Base-by-base conservation (phyloP, 2,329 filamentous ascomycete species). In the Xylariales sp. region DNA sequence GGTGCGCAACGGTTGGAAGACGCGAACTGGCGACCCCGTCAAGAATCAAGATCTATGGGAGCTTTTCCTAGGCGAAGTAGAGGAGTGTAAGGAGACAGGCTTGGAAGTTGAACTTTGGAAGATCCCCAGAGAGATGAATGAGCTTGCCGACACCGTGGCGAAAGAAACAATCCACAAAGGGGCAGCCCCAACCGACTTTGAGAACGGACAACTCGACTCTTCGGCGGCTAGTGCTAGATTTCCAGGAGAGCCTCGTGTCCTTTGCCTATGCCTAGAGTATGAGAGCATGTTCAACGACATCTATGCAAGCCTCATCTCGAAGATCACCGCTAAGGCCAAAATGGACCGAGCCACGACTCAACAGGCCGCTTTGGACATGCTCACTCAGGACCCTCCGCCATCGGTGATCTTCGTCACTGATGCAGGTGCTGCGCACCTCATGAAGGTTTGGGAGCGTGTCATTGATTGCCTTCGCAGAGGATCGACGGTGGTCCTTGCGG, bases 21-120 rank as follows among this genome's bases (percentile, higher is more conserved):
- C 75, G 7, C 69, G 61, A 7, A 64, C 57, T 2, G 76, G 79
- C 0, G 69, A 23, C 1, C 62, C 69, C 0, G 82, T 86, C 43
- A 81, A 82, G 71, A 86, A 87, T 68, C 76, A 74, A 65, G 84
- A 88, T 62, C 69, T 88, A 34, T 88, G 86, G 84, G 74, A 85
- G 71, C 68, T 75, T 12, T 72, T 87, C 5, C 74, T 85, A 28
- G 78, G 77, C 0, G 78, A 82, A 57, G 64, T 81, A 6, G 80
- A 83, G 64, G 50, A 75, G n/a, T 69, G 71, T 1, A 1, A 50
- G 0, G 79, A 79, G 0, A 53, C 0, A 78, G 79, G 0, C 49
- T 83, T 53, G 54, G 71, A 64, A 7, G 75, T 86, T 14, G 66
- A 77, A 50, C 81, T 87, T 69, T 86, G 84, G 84, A 77, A 75